Evolutionary conservation across 2,329 filamentous ascomycete genomes (phyloP).

Genomic region (Pyrenophora teres): DNA sequence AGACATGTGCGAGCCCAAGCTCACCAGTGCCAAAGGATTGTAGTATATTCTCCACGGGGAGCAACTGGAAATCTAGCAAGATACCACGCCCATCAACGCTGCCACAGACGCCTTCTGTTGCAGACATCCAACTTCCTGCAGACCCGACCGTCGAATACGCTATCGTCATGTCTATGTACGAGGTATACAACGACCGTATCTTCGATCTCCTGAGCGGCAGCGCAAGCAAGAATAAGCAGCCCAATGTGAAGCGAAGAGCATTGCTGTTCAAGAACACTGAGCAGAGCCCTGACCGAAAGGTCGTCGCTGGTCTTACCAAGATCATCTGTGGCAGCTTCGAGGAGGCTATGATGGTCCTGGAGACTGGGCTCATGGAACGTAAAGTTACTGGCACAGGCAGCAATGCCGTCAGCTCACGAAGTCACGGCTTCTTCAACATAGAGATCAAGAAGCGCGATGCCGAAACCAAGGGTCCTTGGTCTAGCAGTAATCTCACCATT

Average conservation of each 20-base stretch:
- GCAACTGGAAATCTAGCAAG: conserved; percentile 59
- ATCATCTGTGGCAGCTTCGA: conserved; percentile 80
- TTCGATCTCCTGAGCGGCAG: conserved; percentile 82
- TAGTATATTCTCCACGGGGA: conserved; percentile 60
- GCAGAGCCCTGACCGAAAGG: conserved; percentile 84
- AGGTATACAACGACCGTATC: conserved; percentile 98
- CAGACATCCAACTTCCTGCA: conserved; percentile 67
- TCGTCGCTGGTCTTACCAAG: conserved; percentile 90
- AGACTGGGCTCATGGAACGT: conserved; percentile 84
- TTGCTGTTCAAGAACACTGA: conserved; percentile 93
- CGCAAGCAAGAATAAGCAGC: conserved; percentile 59
- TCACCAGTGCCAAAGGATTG: conserved; percentile 56
- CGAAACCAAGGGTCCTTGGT: conserved; percentile 67
- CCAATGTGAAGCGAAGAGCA: conserved; percentile 68
- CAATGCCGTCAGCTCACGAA: conserved; percentile 89
- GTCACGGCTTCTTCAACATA: conserved; percentile 94
- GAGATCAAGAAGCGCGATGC: conserved; percentile 84
- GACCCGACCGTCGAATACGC: conserved; percentile 79
- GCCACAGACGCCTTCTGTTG: conserved; percentile 75
- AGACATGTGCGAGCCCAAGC: conserved; percentile 2
- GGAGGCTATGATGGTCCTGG: conserved; percentile 87
- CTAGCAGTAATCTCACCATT: conserved; percentile 78
- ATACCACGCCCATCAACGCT: conserved; percentile 72
- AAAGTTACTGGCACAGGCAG: conserved; percentile 88
- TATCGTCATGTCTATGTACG: conserved; percentile 95